Conservation (phyloP, 257 asterid genomes). For the Cordia subcordata region DNA sequence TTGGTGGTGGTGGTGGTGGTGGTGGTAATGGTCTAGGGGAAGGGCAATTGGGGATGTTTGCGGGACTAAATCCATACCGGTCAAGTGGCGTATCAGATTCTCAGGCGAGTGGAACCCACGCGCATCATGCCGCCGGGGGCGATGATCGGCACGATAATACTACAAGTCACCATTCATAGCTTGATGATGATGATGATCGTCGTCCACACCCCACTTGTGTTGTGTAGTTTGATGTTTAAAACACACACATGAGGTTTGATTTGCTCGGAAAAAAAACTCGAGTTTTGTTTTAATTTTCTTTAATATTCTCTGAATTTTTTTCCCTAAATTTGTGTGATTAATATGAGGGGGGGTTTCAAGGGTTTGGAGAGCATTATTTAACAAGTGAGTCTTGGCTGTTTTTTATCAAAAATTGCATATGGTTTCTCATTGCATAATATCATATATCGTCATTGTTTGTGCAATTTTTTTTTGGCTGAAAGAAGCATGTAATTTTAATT, state of each 20-base stretch:
- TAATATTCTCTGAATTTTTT: not conserved
- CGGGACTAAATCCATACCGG: constrained; percentile 55
- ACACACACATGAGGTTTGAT: constrained; percentile 43
- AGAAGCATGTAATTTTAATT: constrained; percentile 9
- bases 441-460: constrained; percentile 23
- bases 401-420: constrained; percentile 13
- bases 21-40: constrained; percentile 49
- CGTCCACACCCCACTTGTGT: constrained; percentile 20
- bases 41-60: constrained; percentile 56
- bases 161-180: constrained; percentile 55
- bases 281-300: not conserved
- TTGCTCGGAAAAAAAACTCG: constrained; percentile 7
- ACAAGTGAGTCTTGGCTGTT: constrained; percentile 33
- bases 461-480: constrained; percentile 3
- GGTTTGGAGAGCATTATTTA: constrained; percentile 48
- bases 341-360: constrained; percentile 43
- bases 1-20: constrained; percentile 19
- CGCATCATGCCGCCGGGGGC: constrained; percentile 50
- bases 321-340: constrained; percentile 35
- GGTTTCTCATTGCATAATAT: constrained; percentile 22
- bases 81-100: constrained; percentile 51
- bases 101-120: constrained; percentile 76
- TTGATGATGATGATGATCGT: constrained; percentile 1
- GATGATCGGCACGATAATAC: constrained; percentile 66
- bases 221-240: constrained; percentile 37